phyloP scores from a whole-genome alignment of 495 filamentous ascomycete genomes.

The Trichoderma erinaceum region DNA sequence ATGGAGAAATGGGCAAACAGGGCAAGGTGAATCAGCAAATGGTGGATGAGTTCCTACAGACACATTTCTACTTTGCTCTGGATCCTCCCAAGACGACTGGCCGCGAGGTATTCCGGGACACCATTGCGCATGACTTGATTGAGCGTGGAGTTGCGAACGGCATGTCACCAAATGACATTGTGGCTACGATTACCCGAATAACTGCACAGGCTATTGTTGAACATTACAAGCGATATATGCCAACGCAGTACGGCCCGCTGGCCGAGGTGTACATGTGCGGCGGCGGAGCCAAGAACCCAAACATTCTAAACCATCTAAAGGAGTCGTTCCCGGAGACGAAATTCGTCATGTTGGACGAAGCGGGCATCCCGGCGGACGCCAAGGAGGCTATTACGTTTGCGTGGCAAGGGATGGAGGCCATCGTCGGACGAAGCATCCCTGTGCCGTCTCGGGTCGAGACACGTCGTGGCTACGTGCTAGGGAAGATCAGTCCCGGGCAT shows the following conservation, averaged over 20 bases:
- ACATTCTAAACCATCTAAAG: slow-evolving; percentile 48
- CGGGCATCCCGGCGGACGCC: slow-evolving; percentile 46
- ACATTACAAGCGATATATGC: slow-evolving; percentile 48
- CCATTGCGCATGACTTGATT: slow-evolving; percentile 43
- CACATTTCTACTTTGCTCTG: slow-evolving; percentile 41
- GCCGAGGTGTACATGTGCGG: slow-evolving; percentile 57
- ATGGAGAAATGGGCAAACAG: slow-evolving; percentile 47
- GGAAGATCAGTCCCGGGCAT: slow-evolving; percentile 48
- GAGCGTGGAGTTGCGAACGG: slow-evolving; percentile 38
- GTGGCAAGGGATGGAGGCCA: slow-evolving; percentile 50
- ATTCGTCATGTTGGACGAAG: slow-evolving; percentile 50
- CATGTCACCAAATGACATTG: slow-evolving; percentile 42
- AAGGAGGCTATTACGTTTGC: slow-evolving; percentile 56
- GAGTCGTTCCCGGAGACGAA: slow-evolving; percentile 40
- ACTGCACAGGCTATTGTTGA: slow-evolving; percentile 52
- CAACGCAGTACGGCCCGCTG: slow-evolving; percentile 32
- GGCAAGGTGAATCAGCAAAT: slow-evolving; percentile 48
- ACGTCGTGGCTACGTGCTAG: slow-evolving; percentile 41
- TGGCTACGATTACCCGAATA: slow-evolving; percentile 51
- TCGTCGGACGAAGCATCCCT: slow-evolving; percentile 46
- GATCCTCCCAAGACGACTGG: slow-evolving; percentile 54
- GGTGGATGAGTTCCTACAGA: slow-evolving; percentile 45
- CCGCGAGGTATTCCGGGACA: slow-evolving; percentile 53
- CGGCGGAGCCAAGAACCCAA: slow-evolving; percentile 52
- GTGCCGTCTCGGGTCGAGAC: slow-evolving; percentile 49